Evolutionary conservation across 169 alveolate genomes (phyloP), one percentile per base, ranked within the genome.

Genomic region (Neospora caninum): DNA sequence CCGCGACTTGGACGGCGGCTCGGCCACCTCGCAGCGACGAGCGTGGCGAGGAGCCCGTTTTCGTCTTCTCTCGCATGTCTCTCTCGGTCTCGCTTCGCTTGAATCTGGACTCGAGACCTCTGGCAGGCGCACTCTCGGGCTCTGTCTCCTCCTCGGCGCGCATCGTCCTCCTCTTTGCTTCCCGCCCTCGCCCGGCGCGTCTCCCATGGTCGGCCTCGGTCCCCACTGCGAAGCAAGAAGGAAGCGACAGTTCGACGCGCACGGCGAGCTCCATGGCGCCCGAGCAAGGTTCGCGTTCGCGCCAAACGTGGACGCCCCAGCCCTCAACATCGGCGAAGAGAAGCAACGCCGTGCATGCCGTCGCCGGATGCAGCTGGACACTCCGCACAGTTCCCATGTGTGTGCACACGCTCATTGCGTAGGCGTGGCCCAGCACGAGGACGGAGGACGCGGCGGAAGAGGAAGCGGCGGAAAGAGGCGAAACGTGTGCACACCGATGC

Each of bases 101-200:
- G 58, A 49, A 4, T 4, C 13, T 13, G 4, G 58, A 4, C 58
- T 49, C 58, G 58, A 49, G n/a, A n/a, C n/a, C n/a, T n/a, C n/a
- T n/a, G n/a, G n/a, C n/a, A n/a, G n/a, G n/a, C n/a, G n/a, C n/a
- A n/a, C n/a, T n/a, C n/a, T n/a, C n/a, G n/a, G n/a, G n/a, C n/a
- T n/a, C n/a, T 49, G 58, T 49, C 58, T 49, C 58, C 13, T 49
- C 58, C n/a, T n/a, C n/a, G n/a, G n/a, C n/a, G n/a, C n/a, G n/a
- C n/a, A n/a, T 80, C 58, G 31, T 78, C 64, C 92, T 38, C 13
- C 18, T 16, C 58, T 0, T 38, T 34, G 13, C 92, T 16, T n/a
- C 92, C 84, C 58, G 64, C 58, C n/a, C 41, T 80, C 54, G 41
- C 64, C 58, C 54, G 92, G 64, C 58, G 82, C 82, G 70, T 70